Percentiles rank a stretch among this genome's conserved stretches.
These are phyloP conservation scores for Fomitopsis schrenkii DNA, from an alignment of 1,284 basidiomycete genomes.

Conservation along the genomic window DNA sequence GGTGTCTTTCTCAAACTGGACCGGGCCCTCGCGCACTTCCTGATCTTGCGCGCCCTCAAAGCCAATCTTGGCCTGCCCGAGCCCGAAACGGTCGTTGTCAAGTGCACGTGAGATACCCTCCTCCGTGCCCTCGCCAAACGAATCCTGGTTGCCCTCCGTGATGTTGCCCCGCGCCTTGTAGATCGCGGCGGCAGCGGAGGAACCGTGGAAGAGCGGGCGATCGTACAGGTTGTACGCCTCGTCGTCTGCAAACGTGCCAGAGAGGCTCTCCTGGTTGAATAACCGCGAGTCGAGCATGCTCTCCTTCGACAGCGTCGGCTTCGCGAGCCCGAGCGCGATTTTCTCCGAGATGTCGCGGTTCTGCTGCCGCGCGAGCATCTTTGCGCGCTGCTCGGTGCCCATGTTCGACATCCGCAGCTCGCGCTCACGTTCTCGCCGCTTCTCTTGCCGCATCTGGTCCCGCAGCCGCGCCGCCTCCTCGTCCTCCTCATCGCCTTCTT, in stretches of 20 bases:
- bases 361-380: slow-evolving; percentile 91
- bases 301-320: slow-evolving; percentile 93
- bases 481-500: slow-evolving; percentile 60
- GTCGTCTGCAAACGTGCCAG: slow-evolving; percentile 83
- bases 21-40: slow-evolving; percentile 87
- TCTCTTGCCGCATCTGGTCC: slow-evolving; percentile 89
- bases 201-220: slow-evolving; percentile 93
- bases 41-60: slow-evolving; percentile 88
- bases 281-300: slow-evolving; percentile 95
- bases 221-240: slow-evolving; percentile 95
- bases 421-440: slow-evolving; percentile 90
- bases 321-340: slow-evolving; percentile 95
- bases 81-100: slow-evolving; percentile 90
- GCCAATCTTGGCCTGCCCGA: slow-evolving; percentile 82
- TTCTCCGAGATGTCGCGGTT: slow-evolving; percentile 99
- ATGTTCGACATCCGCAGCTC: slow-evolving; percentile 99
- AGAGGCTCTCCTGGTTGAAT: slow-evolving; percentile 93
- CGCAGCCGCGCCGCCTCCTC: slow-evolving; percentile 84
- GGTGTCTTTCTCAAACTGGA: slow-evolving; percentile 98
- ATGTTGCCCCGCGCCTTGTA: slow-evolving; percentile 92
- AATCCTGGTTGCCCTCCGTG: slow-evolving; percentile 79
- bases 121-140: slow-evolving; percentile 91
- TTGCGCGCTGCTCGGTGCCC: slow-evolving; percentile 95
- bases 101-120: slow-evolving; percentile 89
- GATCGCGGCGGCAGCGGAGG: slow-evolving; percentile 93